Evolutionary conservation across 164 flowering plant species (phyloP), one percentile per base, ranked within the genome.

Genomic region (Aristolochia californica): DNA sequence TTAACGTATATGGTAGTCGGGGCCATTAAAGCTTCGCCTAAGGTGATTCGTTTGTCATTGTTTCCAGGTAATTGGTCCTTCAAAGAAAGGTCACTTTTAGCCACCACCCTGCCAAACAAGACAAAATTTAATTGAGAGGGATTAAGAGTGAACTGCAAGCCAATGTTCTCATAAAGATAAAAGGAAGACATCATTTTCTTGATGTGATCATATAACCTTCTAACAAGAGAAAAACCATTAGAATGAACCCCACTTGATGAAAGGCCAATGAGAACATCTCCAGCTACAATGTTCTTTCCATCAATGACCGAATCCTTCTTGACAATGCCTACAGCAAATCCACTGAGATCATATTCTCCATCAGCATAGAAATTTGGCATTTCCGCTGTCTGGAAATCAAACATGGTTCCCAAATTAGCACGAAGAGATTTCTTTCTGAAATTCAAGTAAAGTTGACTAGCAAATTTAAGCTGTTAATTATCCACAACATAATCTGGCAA

Each of bases 191-290:
- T 52, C 30, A 12, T 27, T 54, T 13, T 25, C 17, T 8, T 9
- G 12, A 16, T 5, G 22, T 13, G 15, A 54, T 5, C 15, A 54
- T 27, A 27, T 54, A 58, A 93, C 99, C 95, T 89, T 80, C 99
- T 80, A 34, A 87, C 97, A 50, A 93, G 96, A 62, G 99, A 93
- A 68, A 93, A 89, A 11, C 99, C 97, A 78, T 89, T 93, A 30
- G 96, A 93, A 78, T 93, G 99, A 30, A 89, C 99, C 27, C 95
- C 97, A 65, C 93, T 85, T 10, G 99, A 93, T 49, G 97, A 91
- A 60, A 93, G 77, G 43, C 99, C 99, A 61, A 93, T 79, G 56
- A 93, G 81, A 44, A 87, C 77, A 77, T 93, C 99, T 56, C 99
- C 97, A 50, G 78, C 76, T 55, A 65, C 75, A 68, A 93, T 85